phyloP scores from a whole-genome alignment of 495 filamentous ascomycete genomes.

The Chaetomium cochliodes region DNA sequence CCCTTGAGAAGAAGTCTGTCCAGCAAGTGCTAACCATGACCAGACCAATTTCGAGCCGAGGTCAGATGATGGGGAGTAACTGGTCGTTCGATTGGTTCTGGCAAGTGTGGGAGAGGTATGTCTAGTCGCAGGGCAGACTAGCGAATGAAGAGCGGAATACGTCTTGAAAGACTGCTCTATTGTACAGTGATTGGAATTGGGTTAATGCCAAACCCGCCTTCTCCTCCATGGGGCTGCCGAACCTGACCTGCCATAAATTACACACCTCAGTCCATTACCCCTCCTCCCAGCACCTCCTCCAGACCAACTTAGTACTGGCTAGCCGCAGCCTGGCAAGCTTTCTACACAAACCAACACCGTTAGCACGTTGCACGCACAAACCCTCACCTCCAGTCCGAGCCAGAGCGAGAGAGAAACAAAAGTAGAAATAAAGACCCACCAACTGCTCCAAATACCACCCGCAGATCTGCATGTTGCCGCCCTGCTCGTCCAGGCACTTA shows the following conservation, averaged over 20 bases:
- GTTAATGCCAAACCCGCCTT: not conserved
- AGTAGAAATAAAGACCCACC: not conserved
- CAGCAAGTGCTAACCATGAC: conserved; percentile 16
- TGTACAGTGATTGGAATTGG: conserved; percentile 9
- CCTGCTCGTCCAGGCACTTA: conserved; percentile 90
- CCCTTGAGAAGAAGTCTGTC: not conserved
- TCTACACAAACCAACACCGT: conserved; percentile 46
- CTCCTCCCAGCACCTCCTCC: not conserved
- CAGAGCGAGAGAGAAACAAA: not conserved
- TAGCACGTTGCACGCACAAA: conserved; percentile 5
- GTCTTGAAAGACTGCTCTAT: conserved; percentile 5
- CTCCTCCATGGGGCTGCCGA: not conserved
- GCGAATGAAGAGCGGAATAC: conserved; percentile 8
- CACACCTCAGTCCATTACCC: not conserved
- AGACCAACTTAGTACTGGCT: conserved; percentile 68
- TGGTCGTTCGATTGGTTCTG: conserved; percentile 37
- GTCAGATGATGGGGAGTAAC: conserved; percentile 46
- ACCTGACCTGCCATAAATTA: conserved; percentile 7
- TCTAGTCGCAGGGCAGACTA: conserved; percentile 6
- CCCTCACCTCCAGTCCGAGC: too few relatives aligned
- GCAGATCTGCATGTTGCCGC: conserved; percentile 92
- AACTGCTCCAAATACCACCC: conserved; percentile 98
- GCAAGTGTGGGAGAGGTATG: conserved; percentile 1
- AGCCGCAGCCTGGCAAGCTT: conserved; percentile 90
- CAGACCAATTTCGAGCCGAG: conserved; percentile 77